Evolutionary conservation across 2,329 filamentous ascomycete genomes (phyloP), one percentile per base, ranked within the genome.

Genomic region (Calonectria pteridis): DNA sequence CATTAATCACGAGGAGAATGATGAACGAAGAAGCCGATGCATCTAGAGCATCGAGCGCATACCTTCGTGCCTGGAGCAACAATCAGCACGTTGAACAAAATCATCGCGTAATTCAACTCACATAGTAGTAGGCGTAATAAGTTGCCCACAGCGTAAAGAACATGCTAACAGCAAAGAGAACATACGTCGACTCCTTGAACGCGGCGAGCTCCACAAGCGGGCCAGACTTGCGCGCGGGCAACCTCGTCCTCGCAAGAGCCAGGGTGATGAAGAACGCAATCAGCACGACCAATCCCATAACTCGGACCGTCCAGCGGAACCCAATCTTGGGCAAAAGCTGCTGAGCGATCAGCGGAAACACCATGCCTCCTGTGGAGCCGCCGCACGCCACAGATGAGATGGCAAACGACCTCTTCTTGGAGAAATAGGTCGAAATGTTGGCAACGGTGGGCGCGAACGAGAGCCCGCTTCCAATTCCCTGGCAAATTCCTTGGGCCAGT

Each of bases 281-380:
- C 2, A 93, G 76, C 31, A 91, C 90, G 37, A 94, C 87, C 66
- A 94, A 88, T 0, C 89, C 92, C 74, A 93, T 86, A 0, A 89
- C 87, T 0, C 92, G 86, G n/a, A 93, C 87, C 0, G 92, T 92
- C 91, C 92, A 93, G 0, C 86, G 86, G 78, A 93, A 94, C 0
- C 92, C 92, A 4, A 93, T 83, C 23, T 84, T 85, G 0, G 91
- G 90, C 2, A 93, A 83, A 14, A 93, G 82, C 68, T 91, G 88
- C 77, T 88, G 85, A 1, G 89, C 86, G 23, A 91, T 86, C 2
- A 90, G 85, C 0, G 93, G 92, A 79, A 92, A 94, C 3, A 94
- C 86, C 28, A 93, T 84, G 0, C 92, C 92, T 1, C 93, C 93
- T 0, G 89, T 89, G 0, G 88, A 88, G 31, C 90, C 91, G 1